Evolutionary conservation across 129 eudicot species (phyloP).

Genomic region (Gnaphalium uliginosum): DNA sequence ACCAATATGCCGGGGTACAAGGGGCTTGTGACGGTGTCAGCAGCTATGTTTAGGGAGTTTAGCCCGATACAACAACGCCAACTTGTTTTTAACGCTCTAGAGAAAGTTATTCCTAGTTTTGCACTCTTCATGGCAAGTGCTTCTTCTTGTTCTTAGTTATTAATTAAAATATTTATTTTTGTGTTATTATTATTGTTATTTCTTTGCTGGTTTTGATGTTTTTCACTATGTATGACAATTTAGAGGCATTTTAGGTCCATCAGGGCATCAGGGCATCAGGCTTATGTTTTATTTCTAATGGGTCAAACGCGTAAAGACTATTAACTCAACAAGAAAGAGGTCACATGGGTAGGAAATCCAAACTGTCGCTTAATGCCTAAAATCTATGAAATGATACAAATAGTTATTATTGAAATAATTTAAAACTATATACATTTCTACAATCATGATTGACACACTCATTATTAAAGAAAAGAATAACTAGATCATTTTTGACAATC

Average conservation of each 20-base stretch:
- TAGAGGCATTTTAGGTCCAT: no score
- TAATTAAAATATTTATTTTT: not conserved
- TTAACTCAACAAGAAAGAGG: not conserved
- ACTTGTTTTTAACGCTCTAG: conserved; percentile 51
- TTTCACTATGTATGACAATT: no score
- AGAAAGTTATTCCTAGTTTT: conserved; percentile 64
- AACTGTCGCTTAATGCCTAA: not conserved
- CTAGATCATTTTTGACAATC: no score
- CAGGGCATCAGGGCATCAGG: no score
- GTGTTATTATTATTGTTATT: not conserved
- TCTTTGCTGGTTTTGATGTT: not conserved
- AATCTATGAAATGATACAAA: not conserved
- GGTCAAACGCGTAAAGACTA: not conserved
- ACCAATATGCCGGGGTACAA: conserved; percentile 58
- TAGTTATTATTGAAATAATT: not conserved
- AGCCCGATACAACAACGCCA: conserved; percentile 48
- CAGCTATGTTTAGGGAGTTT: conserved; percentile 36
- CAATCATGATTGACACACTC: not conserved
- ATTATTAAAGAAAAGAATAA: no score
- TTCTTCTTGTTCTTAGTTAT: conserved; percentile 3
- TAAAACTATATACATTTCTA: no score
- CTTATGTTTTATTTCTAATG: not conserved
- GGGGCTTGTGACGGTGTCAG: conserved; percentile 66
- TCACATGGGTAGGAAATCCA: not conserved
- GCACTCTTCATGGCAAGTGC: conserved; percentile 60